Evolutionary conservation across 495 filamentous ascomycete genomes (phyloP), one percentile per base, ranked within the genome.

Genomic region (Penicillium antarcticum): DNA sequence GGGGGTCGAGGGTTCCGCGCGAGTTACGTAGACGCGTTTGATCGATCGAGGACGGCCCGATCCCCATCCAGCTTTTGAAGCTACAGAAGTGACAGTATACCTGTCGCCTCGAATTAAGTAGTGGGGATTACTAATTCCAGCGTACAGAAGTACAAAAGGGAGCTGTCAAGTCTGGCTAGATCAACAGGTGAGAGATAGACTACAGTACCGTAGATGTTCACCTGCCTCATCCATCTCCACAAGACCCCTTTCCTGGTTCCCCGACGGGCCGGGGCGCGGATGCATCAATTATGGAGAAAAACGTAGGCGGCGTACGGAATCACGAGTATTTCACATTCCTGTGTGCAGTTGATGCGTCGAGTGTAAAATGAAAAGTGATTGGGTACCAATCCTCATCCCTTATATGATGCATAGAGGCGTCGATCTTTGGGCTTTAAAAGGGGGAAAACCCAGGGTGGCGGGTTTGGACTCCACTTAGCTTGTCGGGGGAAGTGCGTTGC

Each of bases 251-350:
- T 38, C 21, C 60, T 40, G 29, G 24, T 42, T 57, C 50, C 53
- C 56, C 56, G 53, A 16, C 56, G 56, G 52, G 48, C 52, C 49
- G 56, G 23, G 17, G 17, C 40, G 56, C 34, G 36, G 4, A 49
- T 41, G 45, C 40, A 53, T 29, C 31, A 45, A 52, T 33, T 13
- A 52, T 48, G 51, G 56, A 16, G 32, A 11, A 13, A 18, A 26
- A 34, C 41, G 19, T 38, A 43, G 39, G 45, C 24, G 46, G 49
- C 29, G 58, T 26, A 23, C 14, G 39, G 36, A 13, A 35, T 13
- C 33, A 39, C 36, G 32, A 36, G 50, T 17, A 34, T 31, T 43
- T 19, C 39, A n/a, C 2, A 42, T n/a, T 34, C 7, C 32, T 5
- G n/a, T 23, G 24, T 21, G 45, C 31, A 29, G n/a, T n/a, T n/a